Evolutionary conservation across 441 rosid genomes (phyloP), one percentile per base, ranked within the genome.

Genomic region (Pelargonium myrrhifolium): DNA sequence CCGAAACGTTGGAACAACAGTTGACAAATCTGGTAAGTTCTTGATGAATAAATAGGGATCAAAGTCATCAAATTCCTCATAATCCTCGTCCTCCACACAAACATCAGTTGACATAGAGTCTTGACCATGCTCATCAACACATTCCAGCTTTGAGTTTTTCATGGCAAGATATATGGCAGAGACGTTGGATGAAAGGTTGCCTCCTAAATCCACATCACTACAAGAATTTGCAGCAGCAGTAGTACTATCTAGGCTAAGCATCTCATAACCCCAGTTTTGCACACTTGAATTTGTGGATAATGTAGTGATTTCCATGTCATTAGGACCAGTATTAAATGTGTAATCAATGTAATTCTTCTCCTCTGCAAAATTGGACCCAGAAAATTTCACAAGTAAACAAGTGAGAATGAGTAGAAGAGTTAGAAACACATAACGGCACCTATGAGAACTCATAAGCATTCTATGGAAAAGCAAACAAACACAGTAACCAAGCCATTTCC

Each of bases 141-240:
- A 90, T 77, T 92, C 98, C 75, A 95, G 88, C 85, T 88, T 90
- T 17, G 97, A 90, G 83, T 85, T 95, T 79, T 89, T 90, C 98
- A 95, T 88, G 39, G 99, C 98, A 78, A 88, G 84, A 80, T 92
- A 90, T 79, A 94, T 87, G 45, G 98, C 89, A 65, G 99, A 92
- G 72, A 89, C 97, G 76, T 87, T 90, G 70, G 90, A 80, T 56
- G 93, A 83, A 60, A 89, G 89, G 66, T 62, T 71, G 45, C 71
- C 77, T 51, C 83, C 92, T 51, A 83, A 70, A 80, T 83, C 93
- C 79, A 71, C 79, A 77, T 75, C 77, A 75, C 72, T 67, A 64
- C 75, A 65, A 70, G 80, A 70, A 78, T 69, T 72, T 22, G 72
- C 65, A 64, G 80, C 65, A 73, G 67, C 79, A 39, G 78, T 2